Conservation (phyloP, 495 filamentous ascomycete species). For the Acidiella bohemica region DNA sequence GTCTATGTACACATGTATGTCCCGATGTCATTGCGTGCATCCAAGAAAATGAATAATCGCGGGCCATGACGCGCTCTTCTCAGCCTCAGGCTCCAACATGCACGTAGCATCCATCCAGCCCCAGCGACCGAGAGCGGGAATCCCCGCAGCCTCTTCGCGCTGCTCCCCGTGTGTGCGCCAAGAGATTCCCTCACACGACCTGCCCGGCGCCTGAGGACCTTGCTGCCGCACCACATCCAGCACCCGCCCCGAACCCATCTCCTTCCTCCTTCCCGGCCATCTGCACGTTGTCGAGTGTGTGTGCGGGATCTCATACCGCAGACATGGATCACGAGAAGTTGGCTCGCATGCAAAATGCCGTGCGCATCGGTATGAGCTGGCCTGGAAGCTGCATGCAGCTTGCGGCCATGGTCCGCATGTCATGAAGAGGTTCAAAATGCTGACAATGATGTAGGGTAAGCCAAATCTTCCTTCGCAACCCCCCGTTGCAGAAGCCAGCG, state of each 20-base stretch:
- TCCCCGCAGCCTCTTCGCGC: no score
- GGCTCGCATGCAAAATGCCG: constrained; percentile 62
- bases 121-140: no score
- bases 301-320: constrained; percentile 11
- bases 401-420: no score
- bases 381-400: constrained; percentile 26
- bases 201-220: neutral
- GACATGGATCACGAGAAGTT: constrained; percentile 63
- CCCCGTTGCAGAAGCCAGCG: neutral
- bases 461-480: neutral
- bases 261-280: neutral
- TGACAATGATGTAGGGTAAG: constrained; percentile 1
- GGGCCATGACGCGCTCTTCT: no score
- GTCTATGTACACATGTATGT: no score
- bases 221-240: neutral
- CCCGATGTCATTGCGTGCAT: no score
- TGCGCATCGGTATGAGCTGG: constrained; percentile 58
- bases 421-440: neutral
- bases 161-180: no score
- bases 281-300: neutral
- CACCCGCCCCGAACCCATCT: neutral
- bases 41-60: no score
- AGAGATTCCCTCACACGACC: no score
- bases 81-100: no score
- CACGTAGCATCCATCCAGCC: no score